phyloP scores from a whole-genome alignment of 306 rosid genomes.

The Acacia melanoxylon region DNA sequence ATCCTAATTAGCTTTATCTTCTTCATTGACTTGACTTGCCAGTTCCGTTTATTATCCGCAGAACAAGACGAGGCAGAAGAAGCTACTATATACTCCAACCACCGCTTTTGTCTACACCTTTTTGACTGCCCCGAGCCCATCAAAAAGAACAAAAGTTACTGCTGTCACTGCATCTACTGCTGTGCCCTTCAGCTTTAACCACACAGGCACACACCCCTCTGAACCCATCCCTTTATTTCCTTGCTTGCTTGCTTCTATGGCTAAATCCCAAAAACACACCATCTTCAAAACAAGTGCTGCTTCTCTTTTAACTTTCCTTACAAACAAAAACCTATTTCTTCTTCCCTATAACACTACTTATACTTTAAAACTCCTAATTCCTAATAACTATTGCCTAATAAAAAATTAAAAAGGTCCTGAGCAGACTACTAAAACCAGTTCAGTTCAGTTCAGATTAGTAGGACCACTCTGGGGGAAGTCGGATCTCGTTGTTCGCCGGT shows the following conservation, averaged over 20 bases:
- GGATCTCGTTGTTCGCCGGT: conserved; percentile 49
- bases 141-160: conserved; percentile 22
- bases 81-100: background rate
- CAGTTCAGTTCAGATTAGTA: conserved; percentile 31
- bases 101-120: background rate
- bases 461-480: conserved; percentile 82
- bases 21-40: background rate
- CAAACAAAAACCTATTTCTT: conserved; percentile 31
- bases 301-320: background rate
- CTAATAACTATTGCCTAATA: background rate
- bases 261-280: background rate
- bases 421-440: background rate
- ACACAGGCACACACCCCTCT: background rate
- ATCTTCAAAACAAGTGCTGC: background rate
- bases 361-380: background rate
- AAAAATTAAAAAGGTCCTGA: background rate
- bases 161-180: conserved; percentile 5
- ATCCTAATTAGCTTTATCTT: background rate
- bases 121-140: conserved; percentile 7
- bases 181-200: conserved; percentile 12
- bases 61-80: background rate
- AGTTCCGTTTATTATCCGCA: background rate
- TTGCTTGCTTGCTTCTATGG: background rate
- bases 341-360: background rate
- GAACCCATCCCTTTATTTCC: background rate